Conservation (phyloP, 2,329 filamentous ascomycete species). For the Cadophora malorum region DNA sequence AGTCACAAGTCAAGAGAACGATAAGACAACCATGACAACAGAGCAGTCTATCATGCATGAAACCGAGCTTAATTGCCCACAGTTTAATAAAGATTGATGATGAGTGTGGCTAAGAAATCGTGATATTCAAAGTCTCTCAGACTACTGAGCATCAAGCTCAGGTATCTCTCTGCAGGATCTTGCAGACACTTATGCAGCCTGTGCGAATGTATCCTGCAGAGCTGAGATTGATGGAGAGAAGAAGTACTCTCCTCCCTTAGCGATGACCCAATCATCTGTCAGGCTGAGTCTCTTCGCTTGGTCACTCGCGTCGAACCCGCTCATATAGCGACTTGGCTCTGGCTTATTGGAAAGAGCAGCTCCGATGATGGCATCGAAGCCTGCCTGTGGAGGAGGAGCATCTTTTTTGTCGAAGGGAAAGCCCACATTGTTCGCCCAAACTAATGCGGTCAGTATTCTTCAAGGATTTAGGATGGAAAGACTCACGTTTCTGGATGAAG, state of each 20-base stretch:
- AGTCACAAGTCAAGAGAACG: neutral
- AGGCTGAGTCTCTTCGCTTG: constrained; percentile 37
- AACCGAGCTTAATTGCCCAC: neutral
- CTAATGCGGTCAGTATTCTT: constrained; percentile 11
- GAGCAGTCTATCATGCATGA: neutral
- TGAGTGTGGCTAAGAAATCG: neutral
- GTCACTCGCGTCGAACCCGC: constrained; percentile 35
- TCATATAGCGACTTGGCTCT: constrained; percentile 30
- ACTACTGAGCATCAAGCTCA: neutral
- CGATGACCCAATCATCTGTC: constrained; percentile 48
- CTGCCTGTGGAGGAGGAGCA: too few relatives aligned
- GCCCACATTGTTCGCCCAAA: constrained; percentile 37
- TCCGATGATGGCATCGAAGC: constrained; percentile 49
- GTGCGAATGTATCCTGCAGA: constrained; percentile 32
- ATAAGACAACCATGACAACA: neutral
- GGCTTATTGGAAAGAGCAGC: constrained; percentile 39
- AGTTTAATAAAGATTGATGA: neutral
- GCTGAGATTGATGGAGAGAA: constrained; percentile 51
- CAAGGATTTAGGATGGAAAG: constrained; percentile 13
- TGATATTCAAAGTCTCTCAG: neutral
- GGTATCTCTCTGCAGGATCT: neutral
- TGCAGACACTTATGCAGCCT: constrained; percentile 9
- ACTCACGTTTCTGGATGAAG: constrained; percentile 48
- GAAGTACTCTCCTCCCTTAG: constrained; percentile 54
- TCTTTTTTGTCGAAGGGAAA: too few relatives aligned